Percentiles rank a stretch among this genome's conserved stretches.
Evolutionary conservation across 208 protist species (phyloP).

Genomic region (Herpetomonas tarakana): DNA sequence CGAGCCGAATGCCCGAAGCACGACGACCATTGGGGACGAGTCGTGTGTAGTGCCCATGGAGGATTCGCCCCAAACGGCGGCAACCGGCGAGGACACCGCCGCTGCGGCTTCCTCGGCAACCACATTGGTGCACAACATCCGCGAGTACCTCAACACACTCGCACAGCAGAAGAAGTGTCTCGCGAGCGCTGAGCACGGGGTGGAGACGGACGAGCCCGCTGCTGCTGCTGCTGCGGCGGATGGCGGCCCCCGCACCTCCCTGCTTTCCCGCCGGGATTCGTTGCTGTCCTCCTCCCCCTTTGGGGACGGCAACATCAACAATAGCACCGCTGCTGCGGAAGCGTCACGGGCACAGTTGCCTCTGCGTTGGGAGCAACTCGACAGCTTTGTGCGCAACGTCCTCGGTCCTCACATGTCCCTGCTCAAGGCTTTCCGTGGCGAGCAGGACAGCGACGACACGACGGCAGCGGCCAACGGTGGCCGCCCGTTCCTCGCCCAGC

Average conservation of each 20-base stretch:
- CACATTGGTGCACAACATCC: conserved; percentile 77
- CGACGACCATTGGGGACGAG: too few relatives aligned
- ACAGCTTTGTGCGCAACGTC: conserved; percentile 25
- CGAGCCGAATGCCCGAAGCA: too few relatives aligned
- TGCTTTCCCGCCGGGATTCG: background rate
- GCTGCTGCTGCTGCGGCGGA: background rate
- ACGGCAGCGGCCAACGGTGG: background rate
- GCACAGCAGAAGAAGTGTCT: conserved; percentile 2
- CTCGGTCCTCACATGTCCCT: conserved; percentile 53
- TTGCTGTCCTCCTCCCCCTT: too few relatives aligned
- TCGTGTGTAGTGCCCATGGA: too few relatives aligned
- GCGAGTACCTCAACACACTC: conserved; percentile 36
- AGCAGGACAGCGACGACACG: background rate
- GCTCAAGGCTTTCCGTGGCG: conserved; percentile 29
- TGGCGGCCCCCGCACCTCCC: background rate
- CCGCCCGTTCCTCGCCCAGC: conserved; percentile 6
- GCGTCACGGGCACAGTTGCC: too few relatives aligned
- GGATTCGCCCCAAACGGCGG: too few relatives aligned
- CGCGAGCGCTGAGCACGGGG: background rate
- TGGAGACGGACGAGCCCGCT: conserved; percentile 1
- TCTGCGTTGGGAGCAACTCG: conserved; percentile 41
- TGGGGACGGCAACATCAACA: too few relatives aligned
- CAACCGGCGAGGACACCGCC: too few relatives aligned
- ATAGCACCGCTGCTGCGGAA: too few relatives aligned
- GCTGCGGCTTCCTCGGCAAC: too few relatives aligned